Evolutionary conservation across 805 yeast species (phyloP), one percentile per base, ranked within the genome.

Genomic region (Aciculoconidium aculeatum): DNA sequence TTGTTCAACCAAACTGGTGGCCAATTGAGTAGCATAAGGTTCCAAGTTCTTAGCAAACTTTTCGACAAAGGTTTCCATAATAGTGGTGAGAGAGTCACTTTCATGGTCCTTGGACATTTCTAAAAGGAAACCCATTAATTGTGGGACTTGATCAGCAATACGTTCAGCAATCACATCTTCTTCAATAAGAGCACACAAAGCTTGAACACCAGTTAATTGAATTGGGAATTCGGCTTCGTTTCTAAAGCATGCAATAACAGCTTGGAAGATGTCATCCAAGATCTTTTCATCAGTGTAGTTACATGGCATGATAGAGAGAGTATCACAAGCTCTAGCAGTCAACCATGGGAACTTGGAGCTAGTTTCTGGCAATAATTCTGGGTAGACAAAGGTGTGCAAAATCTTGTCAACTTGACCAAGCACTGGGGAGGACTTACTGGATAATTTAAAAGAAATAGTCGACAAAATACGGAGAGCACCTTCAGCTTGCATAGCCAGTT

Each of bases 1-100:
- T 49, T 90, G 96, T 28, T 75, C 75, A 10, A 79, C 78, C 43
- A 81, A 59, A 47, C 77, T 72, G 3, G 51, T 49, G 16, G 80
- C 72, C 58, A 48, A 61, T 41, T 65, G 62, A 30, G 49, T 49
- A 21, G 94, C 90, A 53, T 84, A 90, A 11, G 98, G 97, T 32
- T 57, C 67, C 37, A 65, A 55, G 40, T 60, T 59, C 16, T 50
- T 43, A 3, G 70, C 61, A 36, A 65, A 65, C 33, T 53, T 61
- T 35, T 61, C 65, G 12, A 65, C 70, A 39, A 65, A 63, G 3
- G 58, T 56, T 27, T 65, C 70, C 70, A 65, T 65, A 5, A 64
- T 67, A 17, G 53, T 53, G 11, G 69, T 59, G 37, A 65, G 51
- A 18, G 62, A 59, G 38, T 65, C 70, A 35, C 62, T 55, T 42